These are phyloP conservation scores for Neoscytalidium dimidiatum DNA, from an alignment of 2,329 filamentous ascomycete species.

Conservation along the genomic window DNA sequence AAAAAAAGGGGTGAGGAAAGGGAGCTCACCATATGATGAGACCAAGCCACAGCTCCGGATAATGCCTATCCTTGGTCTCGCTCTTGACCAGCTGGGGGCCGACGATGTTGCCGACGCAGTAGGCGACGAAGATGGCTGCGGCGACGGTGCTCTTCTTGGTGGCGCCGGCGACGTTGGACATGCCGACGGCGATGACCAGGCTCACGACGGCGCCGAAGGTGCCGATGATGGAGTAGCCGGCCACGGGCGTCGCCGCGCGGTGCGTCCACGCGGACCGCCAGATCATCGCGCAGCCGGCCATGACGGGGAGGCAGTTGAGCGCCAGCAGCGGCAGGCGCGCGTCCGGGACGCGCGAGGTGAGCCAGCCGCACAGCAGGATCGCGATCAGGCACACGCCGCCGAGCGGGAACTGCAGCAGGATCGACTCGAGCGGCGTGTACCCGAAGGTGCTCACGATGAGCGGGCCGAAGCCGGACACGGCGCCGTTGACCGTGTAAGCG, in stretches of 20 bases:
- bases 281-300: conserved; percentile 72
- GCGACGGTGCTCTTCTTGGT: conserved; percentile 80
- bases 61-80: conserved; percentile 66
- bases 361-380: conserved; percentile 67
- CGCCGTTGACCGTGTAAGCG: conserved; percentile 70
- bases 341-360: conserved; percentile 62
- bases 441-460: conserved; percentile 73
- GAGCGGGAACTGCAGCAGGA: conserved; percentile 74
- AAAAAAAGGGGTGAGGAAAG: not conserved
- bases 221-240: conserved; percentile 71
- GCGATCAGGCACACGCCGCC: conserved; percentile 67
- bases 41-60: conserved; percentile 70
- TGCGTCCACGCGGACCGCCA: conserved; percentile 68
- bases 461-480: conserved; percentile 69
- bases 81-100: conserved; percentile 34
- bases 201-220: conserved; percentile 73
- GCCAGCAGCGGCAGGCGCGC: conserved; percentile 67
- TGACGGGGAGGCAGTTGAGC: conserved; percentile 69
- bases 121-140: conserved; percentile 54
- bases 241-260: conserved; percentile 64
- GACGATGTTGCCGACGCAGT: conserved; percentile 11
- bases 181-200: conserved; percentile 58
- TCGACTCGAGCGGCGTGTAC: conserved; percentile 63
- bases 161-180: conserved; percentile 73
- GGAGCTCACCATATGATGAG: conserved; percentile 60